Evolutionary conservation across 768 basidiomycete genomes (phyloP).

Genomic region (Dacryopinax primogenitus): DNA sequence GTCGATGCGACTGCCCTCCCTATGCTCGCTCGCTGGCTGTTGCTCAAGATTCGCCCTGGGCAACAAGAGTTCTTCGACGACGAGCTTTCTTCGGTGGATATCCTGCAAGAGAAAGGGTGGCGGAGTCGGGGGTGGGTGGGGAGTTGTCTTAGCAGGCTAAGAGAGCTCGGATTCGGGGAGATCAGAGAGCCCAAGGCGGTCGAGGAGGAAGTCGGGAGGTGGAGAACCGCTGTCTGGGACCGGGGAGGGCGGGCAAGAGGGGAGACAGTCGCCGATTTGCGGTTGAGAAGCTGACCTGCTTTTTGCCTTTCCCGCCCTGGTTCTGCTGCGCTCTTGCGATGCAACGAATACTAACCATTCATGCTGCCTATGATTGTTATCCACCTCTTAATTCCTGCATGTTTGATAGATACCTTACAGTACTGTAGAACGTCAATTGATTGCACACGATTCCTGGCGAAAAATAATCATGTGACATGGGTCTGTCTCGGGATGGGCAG

Average conservation of each 20-base stretch:
- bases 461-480: too few relatives aligned
- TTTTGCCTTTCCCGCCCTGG: not conserved
- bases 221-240: not conserved
- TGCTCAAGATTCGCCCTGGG: conserved; percentile 1
- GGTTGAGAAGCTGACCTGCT: not conserved
- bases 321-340: too few relatives aligned
- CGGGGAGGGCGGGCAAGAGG: not conserved
- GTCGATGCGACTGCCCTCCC: not conserved
- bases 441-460: too few relatives aligned
- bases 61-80: conserved; percentile 6
- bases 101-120: not conserved
- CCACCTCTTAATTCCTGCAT: too few relatives aligned
- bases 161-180: not conserved
- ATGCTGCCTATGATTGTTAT: too few relatives aligned
- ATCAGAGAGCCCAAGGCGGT: not conserved
- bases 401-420: too few relatives aligned
- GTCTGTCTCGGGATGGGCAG: too few relatives aligned
- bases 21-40: not conserved
- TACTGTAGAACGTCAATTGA: too few relatives aligned
- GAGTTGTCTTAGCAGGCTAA: not conserved
- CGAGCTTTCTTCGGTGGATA: not conserved
- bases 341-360: too few relatives aligned
- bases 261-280: not conserved
- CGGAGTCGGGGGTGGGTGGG: not conserved
- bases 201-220: not conserved